These are phyloP conservation scores for Mycena pura DNA, from an alignment of 768 basidiomycete species.

Conservation along the genomic window DNA sequence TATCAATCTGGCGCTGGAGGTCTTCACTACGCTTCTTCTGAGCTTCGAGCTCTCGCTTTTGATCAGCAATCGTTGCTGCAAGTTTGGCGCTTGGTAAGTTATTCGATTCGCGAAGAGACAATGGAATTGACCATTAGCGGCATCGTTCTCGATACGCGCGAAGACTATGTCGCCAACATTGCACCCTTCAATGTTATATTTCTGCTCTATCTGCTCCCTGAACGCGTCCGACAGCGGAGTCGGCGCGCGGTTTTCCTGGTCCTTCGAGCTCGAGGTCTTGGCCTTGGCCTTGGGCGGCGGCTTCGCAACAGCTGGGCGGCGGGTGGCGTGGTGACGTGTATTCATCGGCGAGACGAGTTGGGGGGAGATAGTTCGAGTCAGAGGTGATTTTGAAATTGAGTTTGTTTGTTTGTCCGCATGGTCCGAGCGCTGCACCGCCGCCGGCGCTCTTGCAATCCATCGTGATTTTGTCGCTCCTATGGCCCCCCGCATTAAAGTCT, in stretches of 20 bases:
- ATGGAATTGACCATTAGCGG: neutral
- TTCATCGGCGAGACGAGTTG: no score
- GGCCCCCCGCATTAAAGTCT: neutral
- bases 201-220: neutral
- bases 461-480: neutral
- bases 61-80: neutral
- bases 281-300: neutral
- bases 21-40: no score
- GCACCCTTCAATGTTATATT: neutral
- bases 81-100: no score
- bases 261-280: no score
- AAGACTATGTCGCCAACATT: neutral
- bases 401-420: neutral
- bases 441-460: neutral
- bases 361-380: neutral
- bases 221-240: neutral
- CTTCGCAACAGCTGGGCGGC: no score
- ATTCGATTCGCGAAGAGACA: neutral
- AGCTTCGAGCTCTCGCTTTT: neutral
- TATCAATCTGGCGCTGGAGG: neutral
- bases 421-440: neutral
- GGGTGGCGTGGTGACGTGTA: no score
- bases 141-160: neutral
- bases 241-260: neutral
- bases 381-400: neutral